phyloP scores from a whole-genome alignment of 805 yeast species.

The Kazachstania martiniae region DNA sequence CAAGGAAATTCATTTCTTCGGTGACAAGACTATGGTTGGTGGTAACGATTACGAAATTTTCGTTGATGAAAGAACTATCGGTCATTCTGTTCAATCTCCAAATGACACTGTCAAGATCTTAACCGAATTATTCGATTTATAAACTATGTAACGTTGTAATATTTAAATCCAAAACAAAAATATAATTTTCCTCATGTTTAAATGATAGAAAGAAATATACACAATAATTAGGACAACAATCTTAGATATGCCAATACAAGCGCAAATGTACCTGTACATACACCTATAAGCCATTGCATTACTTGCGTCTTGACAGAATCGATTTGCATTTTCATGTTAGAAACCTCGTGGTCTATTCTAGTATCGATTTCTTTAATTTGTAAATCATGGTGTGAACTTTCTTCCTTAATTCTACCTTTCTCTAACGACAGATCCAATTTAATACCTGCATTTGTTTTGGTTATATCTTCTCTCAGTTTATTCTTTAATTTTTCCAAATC shows the following conservation, averaged over 20 bases:
- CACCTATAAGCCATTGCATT: slow-evolving; percentile 97
- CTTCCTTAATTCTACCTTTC: slow-evolving; percentile 92
- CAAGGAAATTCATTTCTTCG: slow-evolving; percentile 89
- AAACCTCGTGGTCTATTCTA: slow-evolving; percentile 88
- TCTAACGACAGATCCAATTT: slow-evolving; percentile 84
- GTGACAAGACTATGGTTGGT: slow-evolving; percentile 94
- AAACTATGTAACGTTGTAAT: not conserved
- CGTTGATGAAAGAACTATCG: slow-evolving; percentile 84
- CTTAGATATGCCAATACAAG: slow-evolving; percentile 85
- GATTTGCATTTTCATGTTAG: slow-evolving; percentile 90
- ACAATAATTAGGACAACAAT: slow-evolving; percentile 42
- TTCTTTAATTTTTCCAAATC: slow-evolving; percentile 82
- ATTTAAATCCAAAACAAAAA: not conserved
- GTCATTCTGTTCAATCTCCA: slow-evolving; percentile 87
- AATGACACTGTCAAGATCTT: slow-evolving; percentile 79
- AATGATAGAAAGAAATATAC: not conserved
- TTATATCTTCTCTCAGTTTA: slow-evolving; percentile 79
- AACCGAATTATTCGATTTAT: slow-evolving; percentile 55
- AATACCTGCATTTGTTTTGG: slow-evolving; percentile 82
- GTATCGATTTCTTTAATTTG: slow-evolving; percentile 93
- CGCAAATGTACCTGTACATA: slow-evolving; percentile 96
- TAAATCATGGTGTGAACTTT: slow-evolving; percentile 82
- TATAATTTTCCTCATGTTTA: not conserved
- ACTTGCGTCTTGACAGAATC: slow-evolving; percentile 94
- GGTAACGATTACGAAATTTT: slow-evolving; percentile 98